Conservation (phyloP, 108 stramenopile species). For the Mediolabrus comicus region DNA sequence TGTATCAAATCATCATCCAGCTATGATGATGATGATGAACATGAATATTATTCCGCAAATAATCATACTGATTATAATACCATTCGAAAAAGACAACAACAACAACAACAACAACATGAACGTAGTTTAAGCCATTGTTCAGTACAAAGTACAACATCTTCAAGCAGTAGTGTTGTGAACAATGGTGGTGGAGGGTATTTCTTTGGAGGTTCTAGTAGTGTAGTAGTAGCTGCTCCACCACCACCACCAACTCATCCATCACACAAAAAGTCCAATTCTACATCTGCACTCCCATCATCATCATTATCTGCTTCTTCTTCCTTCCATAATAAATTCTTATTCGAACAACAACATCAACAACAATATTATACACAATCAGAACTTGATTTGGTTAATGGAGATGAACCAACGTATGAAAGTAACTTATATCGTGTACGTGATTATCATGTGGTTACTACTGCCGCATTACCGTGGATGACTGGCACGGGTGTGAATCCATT, state of each 20-base stretch:
- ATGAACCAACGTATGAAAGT: constrained; percentile 37
- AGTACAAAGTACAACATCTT: background rate
- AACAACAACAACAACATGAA: background rate
- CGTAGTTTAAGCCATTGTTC: background rate
- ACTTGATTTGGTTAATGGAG: constrained; percentile 33
- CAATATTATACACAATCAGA: constrained; percentile 22
- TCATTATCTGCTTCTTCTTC: constrained; percentile 1
- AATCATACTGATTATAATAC: constrained; percentile 4
- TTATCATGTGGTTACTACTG: constrained; percentile 54
- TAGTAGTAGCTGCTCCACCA: background rate
- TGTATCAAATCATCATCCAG: constrained; percentile 19
- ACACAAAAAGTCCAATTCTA: background rate
- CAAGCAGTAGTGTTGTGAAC: background rate
- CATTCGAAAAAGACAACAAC: constrained; percentile 1
- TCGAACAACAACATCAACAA: constrained; percentile 2
- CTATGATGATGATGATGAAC: background rate
- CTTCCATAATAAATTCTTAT: background rate
- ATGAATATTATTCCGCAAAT: constrained; percentile 2
- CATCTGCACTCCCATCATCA: no score
- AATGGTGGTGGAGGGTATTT: no score
- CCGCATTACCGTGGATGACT: constrained; percentile 82
- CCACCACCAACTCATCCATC: background rate
- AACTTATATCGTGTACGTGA: constrained; percentile 33
- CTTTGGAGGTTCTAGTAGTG: background rate
- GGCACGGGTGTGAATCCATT: constrained; percentile 76